Evolutionary conservation across 1,284 basidiomycete species (phyloP).

Genomic region (Exobasidium cylindrosporum): DNA sequence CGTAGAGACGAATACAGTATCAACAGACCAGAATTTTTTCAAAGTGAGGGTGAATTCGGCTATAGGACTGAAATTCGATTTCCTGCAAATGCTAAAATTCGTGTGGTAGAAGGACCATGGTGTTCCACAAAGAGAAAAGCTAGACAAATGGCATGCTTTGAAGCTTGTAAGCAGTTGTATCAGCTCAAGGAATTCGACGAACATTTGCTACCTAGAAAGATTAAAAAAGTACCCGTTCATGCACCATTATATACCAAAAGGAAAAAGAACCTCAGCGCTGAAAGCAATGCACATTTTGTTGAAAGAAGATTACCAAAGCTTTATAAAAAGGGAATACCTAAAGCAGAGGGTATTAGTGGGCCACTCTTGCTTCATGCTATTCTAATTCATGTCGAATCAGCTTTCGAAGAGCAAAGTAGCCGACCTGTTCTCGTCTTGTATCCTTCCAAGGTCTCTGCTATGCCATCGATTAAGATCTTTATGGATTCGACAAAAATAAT

Average conservation of each 20-base stretch:
- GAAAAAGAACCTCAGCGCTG: background rate
- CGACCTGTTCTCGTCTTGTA: background rate
- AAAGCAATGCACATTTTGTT: background rate
- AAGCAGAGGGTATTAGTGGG: background rate
- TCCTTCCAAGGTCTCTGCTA: background rate
- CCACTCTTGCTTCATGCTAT: background rate
- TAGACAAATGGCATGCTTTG: constrained; percentile 29
- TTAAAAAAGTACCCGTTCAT: constrained; percentile 2
- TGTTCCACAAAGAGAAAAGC: constrained; percentile 27
- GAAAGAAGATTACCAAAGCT: background rate
- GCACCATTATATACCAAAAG: background rate
- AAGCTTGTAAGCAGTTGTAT: constrained; percentile 25
- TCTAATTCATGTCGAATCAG: background rate
- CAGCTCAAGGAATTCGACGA: constrained; percentile 31
- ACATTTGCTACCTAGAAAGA: constrained; percentile 22
- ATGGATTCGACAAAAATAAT: background rate
- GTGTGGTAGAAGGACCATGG: constrained; percentile 20
- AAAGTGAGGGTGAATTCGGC: constrained; percentile 14
- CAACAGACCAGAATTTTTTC: constrained; percentile 20
- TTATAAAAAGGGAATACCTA: background rate
- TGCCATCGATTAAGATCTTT: background rate
- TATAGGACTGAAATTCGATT: constrained; percentile 21
- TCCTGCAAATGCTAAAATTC: constrained; percentile 23
- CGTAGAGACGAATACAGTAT: constrained; percentile 22
- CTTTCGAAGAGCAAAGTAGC: background rate